Evolutionary conservation across 1,284 basidiomycete species (phyloP), one percentile per base, ranked within the genome.

Genomic region (Sparassis latifolia): DNA sequence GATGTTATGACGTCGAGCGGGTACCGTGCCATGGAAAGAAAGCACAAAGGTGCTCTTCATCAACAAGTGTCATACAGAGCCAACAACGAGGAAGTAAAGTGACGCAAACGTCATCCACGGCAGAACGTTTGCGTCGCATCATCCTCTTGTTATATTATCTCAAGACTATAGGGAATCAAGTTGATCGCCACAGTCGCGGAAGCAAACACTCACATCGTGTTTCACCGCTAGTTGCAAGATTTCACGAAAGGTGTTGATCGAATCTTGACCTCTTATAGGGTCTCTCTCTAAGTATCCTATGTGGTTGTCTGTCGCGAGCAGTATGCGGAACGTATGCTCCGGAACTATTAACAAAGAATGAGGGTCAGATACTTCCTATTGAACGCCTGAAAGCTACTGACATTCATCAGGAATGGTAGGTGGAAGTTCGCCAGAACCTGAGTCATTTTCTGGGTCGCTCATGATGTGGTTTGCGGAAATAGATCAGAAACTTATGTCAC

Each of bases 281-380:
- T 99, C 97, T 53, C 92, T 81, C 66, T 99, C 97, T 52, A 89
- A 79, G 70, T 93, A 97, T 0, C 97, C 97, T 54, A 99, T 89
- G 66, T 97, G 95, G 61, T 94, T 96, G 70, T 97, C 94, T 0
- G 94, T 96, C 3, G 93, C 92, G 5, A 97, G 79, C 62, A 97
- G 70, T 58, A 97, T 94, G 54, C 77, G 79, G 57, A 95, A 86
- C 5, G 81, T 88, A 60, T 89, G 79, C 54, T 85, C 79, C 28
- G 72, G 65, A 52, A 69, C 84, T 86, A 55, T 33, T 38, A 20
- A 20, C 40, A 42, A 38, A 29, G 7, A 10, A 3, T 33, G 35
- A 39, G n/a, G 31, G 28, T 30, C 4, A 44, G 0, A 27, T 9
- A 7, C 5, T 55, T 0, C 47, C 55, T 5, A 49, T 47, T 6